Evolutionary conservation across 768 basidiomycete genomes (phyloP), one percentile per base, ranked within the genome.

Genomic region (Tremella mesenterica): DNA sequence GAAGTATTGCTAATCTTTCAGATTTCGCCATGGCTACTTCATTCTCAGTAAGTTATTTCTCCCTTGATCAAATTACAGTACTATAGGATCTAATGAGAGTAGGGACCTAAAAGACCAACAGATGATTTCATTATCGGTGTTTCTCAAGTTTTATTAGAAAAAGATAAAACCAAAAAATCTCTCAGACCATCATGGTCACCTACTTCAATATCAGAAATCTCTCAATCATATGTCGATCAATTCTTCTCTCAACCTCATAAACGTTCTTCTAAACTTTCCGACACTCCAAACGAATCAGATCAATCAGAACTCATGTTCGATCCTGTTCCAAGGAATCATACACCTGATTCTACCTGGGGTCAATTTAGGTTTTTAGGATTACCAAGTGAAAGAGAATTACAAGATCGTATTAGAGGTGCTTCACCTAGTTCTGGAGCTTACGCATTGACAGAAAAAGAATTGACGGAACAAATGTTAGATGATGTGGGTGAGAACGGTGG

Each of bases 1-100:
- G 33, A 10, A 10, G n/a, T 36, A 36, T 18, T 36, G 33, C 10
- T 10, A 36, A 36, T 36, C 33, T 10, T 36, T 10, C 18, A 67
- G 65, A 97, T 67, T 77, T 91, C 59, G 81, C 81, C 61, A 85
- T 96, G 65, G 91, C 88, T 18, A 82, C 85, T 29, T 90, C 89
- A 14, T 93, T 83, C 72, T 87, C 86, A 9, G n/a, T n/a, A n/a
- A n/a, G n/a, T n/a, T n/a, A n/a, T n/a, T n/a, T n/a, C n/a, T n/a
- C n/a, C n/a, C n/a, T n/a, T n/a, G n/a, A n/a, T n/a, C n/a, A n/a
- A n/a, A n/a, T n/a, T n/a, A n/a, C n/a, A n/a, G n/a, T n/a, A n/a
- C n/a, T n/a, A n/a, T n/a, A n/a, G n/a, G n/a, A n/a, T n/a, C n/a
- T n/a, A n/a, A n/a, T n/a, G 14, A 9, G 34, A 53, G 56, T 41